Conservation (phyloP, 1,284 basidiomycete genomes). For the Cutaneotrichosporon sp. region DNA sequence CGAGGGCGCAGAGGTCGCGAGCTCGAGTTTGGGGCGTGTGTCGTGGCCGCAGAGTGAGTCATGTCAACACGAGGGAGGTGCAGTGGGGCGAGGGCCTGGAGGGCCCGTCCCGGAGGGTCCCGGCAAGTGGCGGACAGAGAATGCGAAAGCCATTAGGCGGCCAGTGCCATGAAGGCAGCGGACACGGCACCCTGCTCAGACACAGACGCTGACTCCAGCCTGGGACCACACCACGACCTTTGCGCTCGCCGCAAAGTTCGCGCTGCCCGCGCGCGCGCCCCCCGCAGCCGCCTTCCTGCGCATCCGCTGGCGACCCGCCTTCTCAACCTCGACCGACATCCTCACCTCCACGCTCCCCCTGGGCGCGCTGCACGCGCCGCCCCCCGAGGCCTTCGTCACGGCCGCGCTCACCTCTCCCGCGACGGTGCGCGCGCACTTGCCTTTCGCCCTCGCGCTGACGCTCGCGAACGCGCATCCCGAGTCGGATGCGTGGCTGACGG, state of each 20-base stretch:
- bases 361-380: constrained; percentile 32
- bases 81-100: no score
- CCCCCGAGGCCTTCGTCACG: constrained; percentile 39
- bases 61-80: no score
- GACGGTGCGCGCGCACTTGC: constrained; percentile 24
- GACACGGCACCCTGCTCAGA: no score
- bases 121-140: no score
- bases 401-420: constrained; percentile 28
- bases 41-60: constrained; percentile 27
- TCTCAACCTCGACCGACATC: neutral
- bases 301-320: constrained; percentile 19
- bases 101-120: no score
- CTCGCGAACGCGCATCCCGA: constrained; percentile 47
- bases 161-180: no score
- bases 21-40: constrained; percentile 15
- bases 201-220: neutral
- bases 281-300: neutral
- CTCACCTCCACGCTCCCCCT: constrained; percentile 23
- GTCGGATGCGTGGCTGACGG: constrained; percentile 26
- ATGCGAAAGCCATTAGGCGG: no score
- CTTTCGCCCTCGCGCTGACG: constrained; percentile 38
- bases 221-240: constrained; percentile 17
- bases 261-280: constrained; percentile 3
- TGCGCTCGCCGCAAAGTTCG: constrained; percentile 30
- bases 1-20: constrained; percentile 21